Percentiles rank a stretch among this genome's conserved stretches.
Conservation (phyloP, 768 basidiomycete genomes). For the Terana coerulea region DNA sequence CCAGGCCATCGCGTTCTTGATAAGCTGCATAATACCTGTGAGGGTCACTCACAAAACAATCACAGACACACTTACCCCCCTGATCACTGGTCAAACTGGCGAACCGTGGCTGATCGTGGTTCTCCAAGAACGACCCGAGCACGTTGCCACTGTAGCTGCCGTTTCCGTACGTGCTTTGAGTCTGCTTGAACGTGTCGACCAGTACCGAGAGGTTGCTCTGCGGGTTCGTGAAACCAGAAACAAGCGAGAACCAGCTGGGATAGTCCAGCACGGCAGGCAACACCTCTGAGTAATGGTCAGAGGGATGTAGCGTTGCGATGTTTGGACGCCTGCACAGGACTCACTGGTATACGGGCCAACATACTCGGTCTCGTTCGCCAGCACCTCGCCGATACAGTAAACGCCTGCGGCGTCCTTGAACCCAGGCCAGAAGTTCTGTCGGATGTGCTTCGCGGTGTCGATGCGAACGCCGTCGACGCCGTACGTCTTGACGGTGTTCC, state of each 20-base stretch:
- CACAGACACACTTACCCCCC: slow-evolving; percentile 30
- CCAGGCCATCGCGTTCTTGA: slow-evolving; percentile 47
- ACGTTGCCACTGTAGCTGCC: slow-evolving; percentile 30
- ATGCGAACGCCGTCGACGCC: slow-evolving; percentile 52
- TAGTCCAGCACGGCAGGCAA: slow-evolving; percentile 47
- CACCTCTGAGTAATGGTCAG: slow-evolving; percentile 27
- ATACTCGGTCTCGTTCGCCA: slow-evolving; percentile 38
- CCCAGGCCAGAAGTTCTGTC: slow-evolving; percentile 49
- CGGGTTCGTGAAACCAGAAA: slow-evolving; percentile 35
- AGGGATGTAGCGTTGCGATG: background rate
- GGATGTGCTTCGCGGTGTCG: slow-evolving; percentile 57
- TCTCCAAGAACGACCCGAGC: slow-evolving; percentile 48
- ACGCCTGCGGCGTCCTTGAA: slow-evolving; percentile 47
- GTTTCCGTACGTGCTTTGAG: slow-evolving; percentile 36
- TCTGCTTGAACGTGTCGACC: slow-evolving; percentile 21
- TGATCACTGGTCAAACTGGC: slow-evolving; percentile 38
- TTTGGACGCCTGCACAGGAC: no score
- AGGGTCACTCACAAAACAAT: background rate
- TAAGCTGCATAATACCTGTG: slow-evolving; percentile 27
- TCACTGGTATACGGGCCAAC: slow-evolving; percentile 38
- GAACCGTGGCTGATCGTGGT: slow-evolving; percentile 53
- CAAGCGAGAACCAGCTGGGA: slow-evolving; percentile 43
- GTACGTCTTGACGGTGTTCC: slow-evolving; percentile 42
- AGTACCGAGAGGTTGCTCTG: slow-evolving; percentile 32
- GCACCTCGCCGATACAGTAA: slow-evolving; percentile 55